A percentile compares a stretch with the other conserved stretches of the same genome.
Conservation (phyloP, 768 basidiomycete genomes). For the Mycena epipterygia region DNA sequence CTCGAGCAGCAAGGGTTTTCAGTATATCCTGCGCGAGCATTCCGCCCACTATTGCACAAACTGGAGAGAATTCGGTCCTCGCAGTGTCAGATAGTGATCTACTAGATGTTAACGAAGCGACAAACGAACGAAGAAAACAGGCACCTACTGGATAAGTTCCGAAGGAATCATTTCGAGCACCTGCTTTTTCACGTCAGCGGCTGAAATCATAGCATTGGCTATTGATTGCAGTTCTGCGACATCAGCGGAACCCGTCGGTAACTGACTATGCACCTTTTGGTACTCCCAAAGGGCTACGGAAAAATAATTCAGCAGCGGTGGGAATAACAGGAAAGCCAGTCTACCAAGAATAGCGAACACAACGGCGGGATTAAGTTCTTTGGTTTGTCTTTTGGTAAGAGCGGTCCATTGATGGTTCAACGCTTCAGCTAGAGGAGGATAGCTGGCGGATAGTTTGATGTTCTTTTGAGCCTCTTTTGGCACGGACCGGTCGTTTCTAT, state of each 20-base stretch:
- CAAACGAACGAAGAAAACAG: constrained; percentile 22
- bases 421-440: constrained; percentile 73
- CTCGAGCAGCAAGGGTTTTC: constrained; percentile 90
- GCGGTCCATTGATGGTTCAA: constrained; percentile 77
- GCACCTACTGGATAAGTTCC: constrained; percentile 73
- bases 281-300: constrained; percentile 86
- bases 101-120: constrained; percentile 22
- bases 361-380: constrained; percentile 83
- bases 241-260: constrained; percentile 67
- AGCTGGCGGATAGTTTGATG: constrained; percentile 71
- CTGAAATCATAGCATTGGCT: constrained; percentile 70
- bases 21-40: constrained; percentile 95
- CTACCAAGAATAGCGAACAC: constrained; percentile 82
- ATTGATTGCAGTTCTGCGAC: constrained; percentile 73
- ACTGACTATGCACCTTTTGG: constrained; percentile 68
- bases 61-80: constrained; percentile 89
- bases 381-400: constrained; percentile 82
- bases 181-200: constrained; percentile 80
- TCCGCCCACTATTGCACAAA: constrained; percentile 95
- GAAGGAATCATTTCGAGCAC: constrained; percentile 68
- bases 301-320: not conserved
- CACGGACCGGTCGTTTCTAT: constrained; percentile 72
- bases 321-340: constrained; percentile 24
- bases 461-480: constrained; percentile 71
- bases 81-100: constrained; percentile 83